These are phyloP conservation scores for Balamuthia mandrillaris DNA, from an alignment of 208 protist species.

Conservation along the genomic window DNA sequence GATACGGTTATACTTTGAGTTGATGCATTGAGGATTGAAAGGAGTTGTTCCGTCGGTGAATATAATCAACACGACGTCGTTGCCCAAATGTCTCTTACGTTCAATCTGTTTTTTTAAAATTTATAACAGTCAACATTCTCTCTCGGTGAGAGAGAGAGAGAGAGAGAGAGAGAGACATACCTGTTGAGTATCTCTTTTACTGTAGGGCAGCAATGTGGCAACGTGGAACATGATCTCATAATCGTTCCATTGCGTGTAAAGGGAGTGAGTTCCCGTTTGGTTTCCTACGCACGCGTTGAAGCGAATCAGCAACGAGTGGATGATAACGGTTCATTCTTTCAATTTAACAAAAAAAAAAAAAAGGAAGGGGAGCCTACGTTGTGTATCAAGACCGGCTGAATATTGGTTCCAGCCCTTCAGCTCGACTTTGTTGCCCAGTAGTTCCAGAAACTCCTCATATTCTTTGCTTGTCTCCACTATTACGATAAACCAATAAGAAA, in stretches of 20 bases:
- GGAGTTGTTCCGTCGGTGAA: constrained; percentile 11
- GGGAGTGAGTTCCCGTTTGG: constrained; percentile 45
- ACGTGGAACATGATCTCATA: constrained; percentile 63
- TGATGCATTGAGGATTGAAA: constrained; percentile 22
- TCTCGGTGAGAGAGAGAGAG: no score
- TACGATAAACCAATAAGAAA: no score
- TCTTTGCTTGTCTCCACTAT: background rate
- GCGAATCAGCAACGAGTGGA: no score
- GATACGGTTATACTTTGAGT: constrained; percentile 13
- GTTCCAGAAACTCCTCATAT: constrained; percentile 51
- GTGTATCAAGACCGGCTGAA: constrained; percentile 40
- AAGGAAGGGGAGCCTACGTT: background rate
- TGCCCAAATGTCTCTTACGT: constrained; percentile 19
- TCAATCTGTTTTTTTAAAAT: constrained; percentile 25
- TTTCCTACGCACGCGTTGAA: no score
- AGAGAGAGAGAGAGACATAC: no score
- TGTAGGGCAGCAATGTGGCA: constrained; percentile 49
- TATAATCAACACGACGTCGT: constrained; percentile 20
- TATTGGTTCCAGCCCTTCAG: constrained; percentile 39
- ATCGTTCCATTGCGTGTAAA: constrained; percentile 39
- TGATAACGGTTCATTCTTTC: no score
- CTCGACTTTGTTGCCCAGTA: constrained; percentile 44
- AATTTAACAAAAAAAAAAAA: no score
- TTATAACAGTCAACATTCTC: no score
- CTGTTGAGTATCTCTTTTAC: constrained; percentile 52